Evolutionary conservation across 75 land plant species (phyloP).

Genomic region (Pinus albicaulis): DNA sequence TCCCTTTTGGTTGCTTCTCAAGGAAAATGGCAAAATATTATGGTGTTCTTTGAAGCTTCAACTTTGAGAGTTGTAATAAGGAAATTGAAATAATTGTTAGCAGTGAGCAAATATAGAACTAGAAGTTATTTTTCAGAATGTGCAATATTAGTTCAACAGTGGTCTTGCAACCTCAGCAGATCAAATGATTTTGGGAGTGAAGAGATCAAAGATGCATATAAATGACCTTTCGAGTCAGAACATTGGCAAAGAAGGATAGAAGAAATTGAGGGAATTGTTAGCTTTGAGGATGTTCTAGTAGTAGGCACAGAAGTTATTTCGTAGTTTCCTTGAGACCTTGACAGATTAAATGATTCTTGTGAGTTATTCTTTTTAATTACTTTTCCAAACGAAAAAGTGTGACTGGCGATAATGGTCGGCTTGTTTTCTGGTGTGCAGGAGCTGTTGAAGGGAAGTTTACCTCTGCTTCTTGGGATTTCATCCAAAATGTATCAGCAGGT

Average conservation of each 20-base stretch:
- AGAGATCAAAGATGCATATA: background rate
- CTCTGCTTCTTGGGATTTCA: conserved; percentile 49
- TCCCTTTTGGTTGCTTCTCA: background rate
- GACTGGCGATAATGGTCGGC: background rate
- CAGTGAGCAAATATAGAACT: background rate
- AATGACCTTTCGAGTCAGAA: background rate
- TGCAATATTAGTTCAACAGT: background rate
- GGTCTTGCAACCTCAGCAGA: background rate
- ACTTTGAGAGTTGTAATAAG: background rate
- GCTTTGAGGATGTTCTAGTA: background rate
- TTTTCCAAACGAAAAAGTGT: background rate
- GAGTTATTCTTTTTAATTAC: background rate
- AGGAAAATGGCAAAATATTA: background rate
- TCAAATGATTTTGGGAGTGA: background rate
- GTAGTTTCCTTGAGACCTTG: background rate
- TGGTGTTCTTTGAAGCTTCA: background rate
- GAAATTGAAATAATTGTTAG: background rate
- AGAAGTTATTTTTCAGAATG: background rate
- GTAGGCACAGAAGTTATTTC: background rate
- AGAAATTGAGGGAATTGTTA: background rate
- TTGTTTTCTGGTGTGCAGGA: conserved; percentile 22
- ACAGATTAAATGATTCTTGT: background rate
- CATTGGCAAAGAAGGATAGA: background rate
- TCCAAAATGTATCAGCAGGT: conserved; percentile 48
- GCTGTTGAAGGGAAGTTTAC: conserved; percentile 17